Evolutionary conservation across 148 eudicot genomes (phyloP).

Genomic region (Rhododendron griersonianum): DNA sequence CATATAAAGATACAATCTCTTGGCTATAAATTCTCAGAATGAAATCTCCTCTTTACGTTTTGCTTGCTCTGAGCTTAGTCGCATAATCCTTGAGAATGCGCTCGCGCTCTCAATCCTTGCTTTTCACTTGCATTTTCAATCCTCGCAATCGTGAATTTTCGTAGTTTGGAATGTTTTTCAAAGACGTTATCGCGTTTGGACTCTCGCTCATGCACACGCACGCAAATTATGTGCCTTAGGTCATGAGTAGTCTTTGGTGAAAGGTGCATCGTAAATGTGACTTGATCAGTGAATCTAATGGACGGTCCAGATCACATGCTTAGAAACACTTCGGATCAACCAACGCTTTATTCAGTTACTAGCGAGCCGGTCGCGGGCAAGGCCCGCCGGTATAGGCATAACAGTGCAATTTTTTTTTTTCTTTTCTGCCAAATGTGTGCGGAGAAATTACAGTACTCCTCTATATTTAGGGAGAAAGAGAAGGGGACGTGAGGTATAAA

Average conservation of each 20-base stretch:
- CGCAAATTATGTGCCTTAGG: no score
- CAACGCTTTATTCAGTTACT: neutral
- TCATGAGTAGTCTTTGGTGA: neutral
- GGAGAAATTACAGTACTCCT: no score
- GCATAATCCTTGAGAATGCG: neutral
- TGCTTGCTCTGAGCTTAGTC: neutral
- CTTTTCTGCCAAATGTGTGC: no score
- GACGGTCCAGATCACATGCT: neutral
- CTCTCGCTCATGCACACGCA: neutral
- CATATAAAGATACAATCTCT: neutral
- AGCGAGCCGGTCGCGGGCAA: no score
- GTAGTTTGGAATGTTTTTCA: no score
- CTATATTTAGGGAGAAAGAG: no score
- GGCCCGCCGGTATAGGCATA: neutral
- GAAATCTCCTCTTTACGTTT: neutral
- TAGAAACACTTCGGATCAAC: neutral
- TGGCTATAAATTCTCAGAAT: neutral
- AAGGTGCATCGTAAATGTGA: neutral
- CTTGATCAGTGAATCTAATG: neutral
- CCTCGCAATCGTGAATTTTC: neutral
- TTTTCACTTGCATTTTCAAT: neutral
- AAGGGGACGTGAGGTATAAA: no score
- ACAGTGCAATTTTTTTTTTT: neutral
- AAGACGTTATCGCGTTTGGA: no score
- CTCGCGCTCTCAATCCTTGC: neutral